Conservation (phyloP, 2,329 filamentous ascomycete species). For the Periconia macrospinosa region DNA sequence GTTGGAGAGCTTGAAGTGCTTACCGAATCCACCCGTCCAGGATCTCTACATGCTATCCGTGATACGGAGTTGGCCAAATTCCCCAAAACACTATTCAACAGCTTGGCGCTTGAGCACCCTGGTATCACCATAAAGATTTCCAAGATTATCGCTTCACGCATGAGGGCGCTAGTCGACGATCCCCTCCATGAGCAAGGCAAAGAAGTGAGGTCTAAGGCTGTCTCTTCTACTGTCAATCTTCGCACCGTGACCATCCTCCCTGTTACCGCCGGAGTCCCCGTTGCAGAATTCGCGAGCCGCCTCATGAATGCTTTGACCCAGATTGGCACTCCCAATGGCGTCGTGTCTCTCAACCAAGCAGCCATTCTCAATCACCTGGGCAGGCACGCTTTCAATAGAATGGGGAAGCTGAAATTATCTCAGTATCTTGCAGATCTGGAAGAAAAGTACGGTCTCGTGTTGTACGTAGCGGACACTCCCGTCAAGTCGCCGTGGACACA, state of each 20-base stretch:
- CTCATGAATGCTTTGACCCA: constrained; percentile 86
- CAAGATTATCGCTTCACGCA: constrained; percentile 94
- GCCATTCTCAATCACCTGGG: constrained; percentile 94
- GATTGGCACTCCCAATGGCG: constrained; percentile 85
- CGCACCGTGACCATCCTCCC: constrained; percentile 91
- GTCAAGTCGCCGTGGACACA: constrained; percentile 98
- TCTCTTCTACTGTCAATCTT: constrained; percentile 86
- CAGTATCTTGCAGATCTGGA: constrained; percentile 96
- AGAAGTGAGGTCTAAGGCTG: constrained; percentile 62
- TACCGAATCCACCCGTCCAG: constrained; percentile 88
- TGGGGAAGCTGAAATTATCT: constrained; percentile 93
- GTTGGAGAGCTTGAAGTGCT: constrained; percentile 96
- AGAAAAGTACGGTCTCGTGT: constrained; percentile 92
- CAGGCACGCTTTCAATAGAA: constrained; percentile 92
- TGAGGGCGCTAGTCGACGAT: constrained; percentile 85
- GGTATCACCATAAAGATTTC: constrained; percentile 99
- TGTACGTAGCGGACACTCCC: constrained; percentile 95
- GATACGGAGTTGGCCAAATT: constrained; percentile 97
- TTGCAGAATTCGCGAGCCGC: constrained; percentile 90
- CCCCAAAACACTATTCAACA: constrained; percentile 94
- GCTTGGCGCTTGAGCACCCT: constrained; percentile 92
- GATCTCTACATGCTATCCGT: constrained; percentile 91
- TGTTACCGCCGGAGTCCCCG: constrained; percentile 86
- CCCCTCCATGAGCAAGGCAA: constrained; percentile 68
- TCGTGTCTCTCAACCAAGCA: constrained; percentile 89